These are phyloP conservation scores for Aspergillus olivimuriae DNA, from an alignment of 495 filamentous ascomycete genomes.

Conservation along the genomic window DNA sequence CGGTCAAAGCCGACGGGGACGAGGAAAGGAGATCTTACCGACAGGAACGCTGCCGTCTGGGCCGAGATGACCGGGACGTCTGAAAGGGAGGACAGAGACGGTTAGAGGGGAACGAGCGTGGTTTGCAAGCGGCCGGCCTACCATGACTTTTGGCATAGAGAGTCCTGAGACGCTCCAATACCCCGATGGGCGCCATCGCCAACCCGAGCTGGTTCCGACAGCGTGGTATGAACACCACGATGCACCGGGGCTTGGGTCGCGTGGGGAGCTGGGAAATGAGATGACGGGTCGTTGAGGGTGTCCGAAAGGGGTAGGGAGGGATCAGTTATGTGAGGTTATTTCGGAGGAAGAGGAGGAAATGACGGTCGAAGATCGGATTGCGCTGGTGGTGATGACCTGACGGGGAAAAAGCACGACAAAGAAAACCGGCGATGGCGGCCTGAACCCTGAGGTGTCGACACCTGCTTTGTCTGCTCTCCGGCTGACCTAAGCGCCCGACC, in stretches of 20 bases:
- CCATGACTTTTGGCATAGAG: slow-evolving; percentile 33
- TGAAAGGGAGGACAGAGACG: slow-evolving; percentile 9
- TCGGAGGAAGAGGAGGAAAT: not conserved
- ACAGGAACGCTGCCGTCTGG: slow-evolving; percentile 41
- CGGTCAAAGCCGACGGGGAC: slow-evolving; percentile 6
- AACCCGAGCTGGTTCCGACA: not conserved
- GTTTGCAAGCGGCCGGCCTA: slow-evolving; percentile 12
- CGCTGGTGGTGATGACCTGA: no score
- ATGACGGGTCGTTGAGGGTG: not conserved
- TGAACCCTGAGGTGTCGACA: no score
- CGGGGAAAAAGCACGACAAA: no score
- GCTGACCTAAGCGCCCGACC: no score
- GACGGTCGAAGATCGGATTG: no score
- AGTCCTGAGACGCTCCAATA: slow-evolving; percentile 31
- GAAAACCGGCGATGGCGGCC: no score
- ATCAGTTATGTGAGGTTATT: not conserved
- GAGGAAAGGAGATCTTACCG: slow-evolving; percentile 33
- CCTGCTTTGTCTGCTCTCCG: no score
- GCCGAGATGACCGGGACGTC: slow-evolving; percentile 45
- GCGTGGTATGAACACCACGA: not conserved
- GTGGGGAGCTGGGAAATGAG: not conserved
- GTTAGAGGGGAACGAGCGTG: slow-evolving; percentile 5
- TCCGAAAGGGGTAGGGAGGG: not conserved
- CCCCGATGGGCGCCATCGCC: slow-evolving; percentile 31
- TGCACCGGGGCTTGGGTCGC: not conserved